A percentile compares a stretch with the other conserved stretches of the same genome.
These are phyloP conservation scores for Cupressus sempervirens DNA, from an alignment of 75 land plant species.

Conservation along the genomic window DNA sequence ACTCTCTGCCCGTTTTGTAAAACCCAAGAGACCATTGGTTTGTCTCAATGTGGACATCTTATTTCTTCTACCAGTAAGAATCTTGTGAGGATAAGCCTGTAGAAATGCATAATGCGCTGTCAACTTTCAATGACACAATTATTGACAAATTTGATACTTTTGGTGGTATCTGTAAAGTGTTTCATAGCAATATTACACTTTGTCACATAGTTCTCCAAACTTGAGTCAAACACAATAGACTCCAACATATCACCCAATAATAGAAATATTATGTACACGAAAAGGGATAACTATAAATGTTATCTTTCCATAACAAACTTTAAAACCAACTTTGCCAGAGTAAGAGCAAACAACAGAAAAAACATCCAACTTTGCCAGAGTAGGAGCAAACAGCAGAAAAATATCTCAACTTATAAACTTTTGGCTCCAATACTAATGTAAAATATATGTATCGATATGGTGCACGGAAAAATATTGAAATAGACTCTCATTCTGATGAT, in stretches of 20 bases:
- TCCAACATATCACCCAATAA: no score
- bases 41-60: slow-evolving; percentile 82
- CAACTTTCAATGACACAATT: slow-evolving; percentile 2
- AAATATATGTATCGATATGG: background rate
- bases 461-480: background rate
- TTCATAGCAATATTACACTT: background rate
- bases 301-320: background rate
- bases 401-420: background rate
- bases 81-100: slow-evolving; percentile 89
- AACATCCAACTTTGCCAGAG: background rate
- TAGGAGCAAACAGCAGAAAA: background rate
- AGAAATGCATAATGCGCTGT: slow-evolving; percentile 9
- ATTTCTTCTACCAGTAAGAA: slow-evolving; percentile 78
- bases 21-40: slow-evolving; percentile 78
- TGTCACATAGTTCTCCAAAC: background rate
- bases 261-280: background rate
- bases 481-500: no score
- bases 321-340: background rate
- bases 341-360: background rate
- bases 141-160: background rate
- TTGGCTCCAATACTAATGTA: background rate
- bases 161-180: background rate
- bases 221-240: background rate
- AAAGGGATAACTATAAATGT: background rate
- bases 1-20: slow-evolving; percentile 87